A percentile compares a stretch with the other conserved stretches of the same genome.
These are phyloP conservation scores for Pelargonium cotyledonis DNA, from an alignment of 441 rosid species.

Conservation along the genomic window DNA sequence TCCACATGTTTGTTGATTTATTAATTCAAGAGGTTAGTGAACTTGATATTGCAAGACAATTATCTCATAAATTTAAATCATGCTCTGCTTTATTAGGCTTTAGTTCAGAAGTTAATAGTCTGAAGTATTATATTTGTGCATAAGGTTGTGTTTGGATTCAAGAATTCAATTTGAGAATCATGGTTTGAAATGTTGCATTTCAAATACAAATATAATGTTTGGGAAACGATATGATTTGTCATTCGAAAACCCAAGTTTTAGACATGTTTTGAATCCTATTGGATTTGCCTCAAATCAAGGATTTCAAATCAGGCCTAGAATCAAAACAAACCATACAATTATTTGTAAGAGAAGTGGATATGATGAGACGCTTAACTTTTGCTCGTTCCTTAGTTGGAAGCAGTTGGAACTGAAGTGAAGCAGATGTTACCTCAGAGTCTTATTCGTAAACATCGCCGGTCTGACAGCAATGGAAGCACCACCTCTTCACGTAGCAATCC, in stretches of 20 bases:
- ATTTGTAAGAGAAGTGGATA: conserved; percentile 1
- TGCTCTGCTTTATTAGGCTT: background rate
- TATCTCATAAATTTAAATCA: background rate
- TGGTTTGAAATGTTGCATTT: too few species aligned
- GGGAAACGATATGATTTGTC: too few species aligned
- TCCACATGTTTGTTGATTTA: conserved; percentile 93
- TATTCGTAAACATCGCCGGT: conserved; percentile 64
- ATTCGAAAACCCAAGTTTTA: too few species aligned
- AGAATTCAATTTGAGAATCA: too few species aligned
- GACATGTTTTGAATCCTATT: too few species aligned
- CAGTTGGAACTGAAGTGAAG: conserved; percentile 64
- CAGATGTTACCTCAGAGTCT: conserved; percentile 83
- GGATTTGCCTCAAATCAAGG: too few species aligned
- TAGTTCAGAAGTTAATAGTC: too few species aligned
- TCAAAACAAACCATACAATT: too few species aligned
- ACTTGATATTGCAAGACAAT: conserved; percentile 5
- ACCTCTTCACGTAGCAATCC: conserved; percentile 82
- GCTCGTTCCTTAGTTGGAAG: conserved; percentile 54
- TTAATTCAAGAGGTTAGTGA: conserved; percentile 80
- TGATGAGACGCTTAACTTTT: background rate
- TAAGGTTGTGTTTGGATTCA: too few species aligned
- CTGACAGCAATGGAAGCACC: conserved; percentile 95
- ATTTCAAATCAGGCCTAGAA: too few species aligned
- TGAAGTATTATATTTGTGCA: too few species aligned
- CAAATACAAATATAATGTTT: too few species aligned